These are phyloP conservation scores for Fusarium marasasianum DNA, from an alignment of 2,329 filamentous ascomycete species.

Conservation along the genomic window DNA sequence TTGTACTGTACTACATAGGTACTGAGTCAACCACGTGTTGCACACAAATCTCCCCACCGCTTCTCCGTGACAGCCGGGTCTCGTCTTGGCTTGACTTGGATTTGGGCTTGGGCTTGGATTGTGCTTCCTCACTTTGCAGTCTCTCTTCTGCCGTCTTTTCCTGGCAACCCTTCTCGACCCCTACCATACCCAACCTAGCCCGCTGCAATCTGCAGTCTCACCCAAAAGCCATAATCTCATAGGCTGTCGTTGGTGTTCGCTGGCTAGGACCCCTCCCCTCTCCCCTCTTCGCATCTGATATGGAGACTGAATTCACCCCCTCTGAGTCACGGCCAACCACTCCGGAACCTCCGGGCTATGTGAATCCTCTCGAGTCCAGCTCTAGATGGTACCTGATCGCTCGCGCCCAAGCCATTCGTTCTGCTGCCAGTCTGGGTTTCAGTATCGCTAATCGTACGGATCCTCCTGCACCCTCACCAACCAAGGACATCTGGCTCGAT, in stretches of 20 bases:
- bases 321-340: slow-evolving; percentile 44
- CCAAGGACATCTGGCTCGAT: slow-evolving; percentile 54
- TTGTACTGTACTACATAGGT: slow-evolving; percentile 6
- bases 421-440: slow-evolving; percentile 56
- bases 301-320: slow-evolving; percentile 43
- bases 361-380: slow-evolving; percentile 55
- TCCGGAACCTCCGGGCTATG: slow-evolving; percentile 50
- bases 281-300: slow-evolving; percentile 20
- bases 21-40: slow-evolving; percentile 40
- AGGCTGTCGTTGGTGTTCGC: neutral
- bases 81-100: slow-evolving; percentile 29
- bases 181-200: neutral
- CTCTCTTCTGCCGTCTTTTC: neutral
- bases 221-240: slow-evolving; percentile 13
- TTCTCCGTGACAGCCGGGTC: slow-evolving; percentile 26
- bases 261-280: slow-evolving; percentile 15
- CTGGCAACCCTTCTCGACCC: slow-evolving; percentile 8
- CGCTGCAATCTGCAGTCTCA: slow-evolving; percentile 16
- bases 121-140: slow-evolving; percentile 16
- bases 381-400: slow-evolving; percentile 56
- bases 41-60: slow-evolving; percentile 21
- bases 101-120: neutral
- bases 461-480: slow-evolving; percentile 51
- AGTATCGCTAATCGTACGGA: slow-evolving; percentile 54
- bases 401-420: slow-evolving; percentile 55